Conservation (phyloP, 139 green algal species). For the Micractinium sp. region DNA sequence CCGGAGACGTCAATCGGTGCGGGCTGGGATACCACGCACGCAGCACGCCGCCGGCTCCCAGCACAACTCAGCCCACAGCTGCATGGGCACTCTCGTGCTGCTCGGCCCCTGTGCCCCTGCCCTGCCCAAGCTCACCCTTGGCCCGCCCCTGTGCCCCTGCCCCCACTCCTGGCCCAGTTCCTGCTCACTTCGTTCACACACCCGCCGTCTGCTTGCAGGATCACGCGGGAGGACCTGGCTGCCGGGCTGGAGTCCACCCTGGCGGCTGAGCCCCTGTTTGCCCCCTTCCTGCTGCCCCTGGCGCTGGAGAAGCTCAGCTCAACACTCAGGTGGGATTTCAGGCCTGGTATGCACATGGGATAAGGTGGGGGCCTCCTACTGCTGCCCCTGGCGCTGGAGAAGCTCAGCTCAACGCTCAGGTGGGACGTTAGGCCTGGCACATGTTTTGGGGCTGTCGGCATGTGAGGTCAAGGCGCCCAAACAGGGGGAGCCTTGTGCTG, state of each 20-base stretch:
- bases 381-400: constrained; percentile 44
- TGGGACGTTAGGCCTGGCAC: too few species aligned
- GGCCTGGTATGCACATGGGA: too few species aligned
- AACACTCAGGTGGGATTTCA: constrained; percentile 7
- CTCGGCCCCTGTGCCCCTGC: too few species aligned
- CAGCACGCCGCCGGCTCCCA: neutral
- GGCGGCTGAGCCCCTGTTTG: constrained; percentile 50
- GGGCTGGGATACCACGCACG: neutral
- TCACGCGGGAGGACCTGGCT: constrained; percentile 60
- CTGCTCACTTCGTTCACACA: neutral
- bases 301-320: constrained; percentile 70
- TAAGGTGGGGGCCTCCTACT: too few species aligned
- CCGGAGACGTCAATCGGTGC: constrained; percentile 40
- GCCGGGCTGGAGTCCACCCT: constrained; percentile 46
- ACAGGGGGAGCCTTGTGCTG: too few species aligned
- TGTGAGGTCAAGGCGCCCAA: too few species aligned
- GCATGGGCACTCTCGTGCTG: too few species aligned
- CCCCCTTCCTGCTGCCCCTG: constrained; percentile 52
- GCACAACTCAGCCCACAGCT: neutral
- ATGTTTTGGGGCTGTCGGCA: too few species aligned
- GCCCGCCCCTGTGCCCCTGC: neutral
- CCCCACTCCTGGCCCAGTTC: too few species aligned
- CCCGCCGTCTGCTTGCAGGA: constrained; percentile 4
- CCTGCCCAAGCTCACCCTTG: too few species aligned
- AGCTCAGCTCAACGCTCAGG: constrained; percentile 56